Evolutionary conservation across 306 rosid species (phyloP).

Genomic region (Quercus gilva): DNA sequence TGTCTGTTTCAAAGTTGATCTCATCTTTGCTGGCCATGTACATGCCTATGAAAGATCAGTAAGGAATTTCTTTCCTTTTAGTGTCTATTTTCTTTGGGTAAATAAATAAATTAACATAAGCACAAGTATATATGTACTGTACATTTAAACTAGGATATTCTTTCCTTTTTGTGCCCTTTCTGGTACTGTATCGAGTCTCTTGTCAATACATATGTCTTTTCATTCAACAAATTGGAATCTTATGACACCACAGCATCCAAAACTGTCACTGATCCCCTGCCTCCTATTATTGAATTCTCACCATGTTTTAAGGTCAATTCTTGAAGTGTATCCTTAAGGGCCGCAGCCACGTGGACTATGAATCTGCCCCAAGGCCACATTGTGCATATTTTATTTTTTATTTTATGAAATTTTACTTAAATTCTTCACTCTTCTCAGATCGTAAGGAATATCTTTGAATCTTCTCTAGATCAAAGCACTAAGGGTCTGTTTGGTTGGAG

Average conservation of each 20-base stretch:
- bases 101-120: neutral
- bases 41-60: slow-evolving; percentile 99
- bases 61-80: slow-evolving; percentile 24
- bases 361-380: neutral
- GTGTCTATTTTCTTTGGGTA: neutral
- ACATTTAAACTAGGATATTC: neutral
- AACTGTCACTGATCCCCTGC: neutral
- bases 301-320: neutral
- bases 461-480: neutral
- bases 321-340: neutral
- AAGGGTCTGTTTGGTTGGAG: no score
- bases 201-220: neutral
- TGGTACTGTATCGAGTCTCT: neutral
- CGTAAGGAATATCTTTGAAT: neutral
- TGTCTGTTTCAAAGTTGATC: slow-evolving; percentile 69
- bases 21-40: slow-evolving; percentile 93
- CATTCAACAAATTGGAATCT: neutral
- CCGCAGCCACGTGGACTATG: neutral
- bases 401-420: neutral
- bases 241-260: neutral
- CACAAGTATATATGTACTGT: neutral
- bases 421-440: neutral
- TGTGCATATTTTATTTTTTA: neutral
- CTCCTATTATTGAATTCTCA: neutral
- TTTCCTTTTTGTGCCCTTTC: neutral